Percentiles rank a stretch among this genome's conserved stretches.
These are phyloP conservation scores for Agrocybe chaxingu DNA, from an alignment of 768 basidiomycete genomes.

Conservation along the genomic window DNA sequence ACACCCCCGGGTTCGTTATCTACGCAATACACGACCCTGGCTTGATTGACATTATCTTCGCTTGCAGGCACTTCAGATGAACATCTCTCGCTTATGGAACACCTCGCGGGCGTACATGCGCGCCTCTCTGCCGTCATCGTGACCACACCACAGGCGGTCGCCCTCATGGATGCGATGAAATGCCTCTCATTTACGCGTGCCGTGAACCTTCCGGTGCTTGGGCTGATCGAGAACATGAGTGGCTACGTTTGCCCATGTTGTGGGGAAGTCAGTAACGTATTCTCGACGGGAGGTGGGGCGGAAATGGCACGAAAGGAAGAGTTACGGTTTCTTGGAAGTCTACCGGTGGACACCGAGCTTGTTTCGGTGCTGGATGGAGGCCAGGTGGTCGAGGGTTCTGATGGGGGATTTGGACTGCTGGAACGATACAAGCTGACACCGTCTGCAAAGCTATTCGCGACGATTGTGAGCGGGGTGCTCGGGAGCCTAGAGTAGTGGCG, in stretches of 20 bases:
- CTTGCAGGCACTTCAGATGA: conserved; percentile 93
- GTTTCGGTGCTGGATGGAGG: conserved; percentile 81
- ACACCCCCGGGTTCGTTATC: conserved; percentile 82
- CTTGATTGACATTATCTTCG: conserved; percentile 10
- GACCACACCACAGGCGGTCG: conserved; percentile 96
- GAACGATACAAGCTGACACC: conserved; percentile 63
- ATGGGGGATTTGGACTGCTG: conserved; percentile 48
- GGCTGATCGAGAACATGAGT: conserved; percentile 97
- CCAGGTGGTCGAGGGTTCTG: conserved; percentile 21
- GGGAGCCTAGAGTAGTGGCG: conserved; percentile 11
- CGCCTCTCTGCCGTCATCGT: conserved; percentile 85
- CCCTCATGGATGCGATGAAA: conserved; percentile 92
- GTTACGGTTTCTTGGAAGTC: conserved; percentile 75
- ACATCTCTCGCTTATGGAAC: conserved; percentile 92
- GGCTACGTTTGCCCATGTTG: conserved; percentile 98
- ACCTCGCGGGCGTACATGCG: conserved; percentile 80
- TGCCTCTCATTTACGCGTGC: conserved; percentile 93
- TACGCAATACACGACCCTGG: conserved; percentile 8
- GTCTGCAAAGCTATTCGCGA: conserved; percentile 64
- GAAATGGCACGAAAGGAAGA: conserved; percentile 79
- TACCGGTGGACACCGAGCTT: conserved; percentile 92
- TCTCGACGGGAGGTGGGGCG: conserved; percentile 90
- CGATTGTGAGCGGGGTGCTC: conserved; percentile 40
- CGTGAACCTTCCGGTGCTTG: conserved; percentile 82
- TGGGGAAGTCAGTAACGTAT: conserved; percentile 91